Evolutionary conservation across 306 rosid genomes (phyloP), one percentile per base, ranked within the genome.

Genomic region (Quercus suber): DNA sequence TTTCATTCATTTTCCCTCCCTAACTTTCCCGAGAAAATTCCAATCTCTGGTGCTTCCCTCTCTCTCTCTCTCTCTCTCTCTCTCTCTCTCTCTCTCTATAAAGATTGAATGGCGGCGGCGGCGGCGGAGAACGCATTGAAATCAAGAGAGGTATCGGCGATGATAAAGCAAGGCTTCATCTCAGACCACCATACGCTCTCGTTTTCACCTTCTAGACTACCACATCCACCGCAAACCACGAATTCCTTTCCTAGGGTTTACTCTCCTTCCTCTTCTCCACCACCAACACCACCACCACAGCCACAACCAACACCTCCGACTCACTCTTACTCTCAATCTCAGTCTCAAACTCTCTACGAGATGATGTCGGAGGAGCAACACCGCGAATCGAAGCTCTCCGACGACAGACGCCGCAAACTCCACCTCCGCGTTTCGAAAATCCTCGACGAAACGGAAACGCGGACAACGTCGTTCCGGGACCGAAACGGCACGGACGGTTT

Each of bases 131-230:
- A 79, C 71, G 84, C 87, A 0, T 72, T 89, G 28, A 93, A 89
- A 88, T 91, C 97, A 27, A 87, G 86, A 51, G 88, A 93, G 58
- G 98, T 93, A 12, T 86, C 97, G 1, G 80, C 95, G 8, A 90
- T 93, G 97, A 80, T 92, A 73, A 93, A 80, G 83, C 98, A 91
- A 1, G 97, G 98, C 60, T 93, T 93, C 91, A 89, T 91, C 5
- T 73, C 95, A 1, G 91, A 91, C 73, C 79, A 77, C 75, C 79
- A 77, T 5, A 60, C 91, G 25, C 60, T 87, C 78, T 79, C 90
- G 14, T 90, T 85, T 85, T 92, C 95, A 4, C 95, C 97, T 14
- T 87, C 96, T 20, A 86, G 94, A 84, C 53, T 13, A 49, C 53
- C 53, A 3, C 17, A 17, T 65, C 81, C 75, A 23, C 63, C 4